Base-by-base conservation (phyloP, 2,329 filamentous ascomycete species). In the Fusarium decemcellulare region DNA sequence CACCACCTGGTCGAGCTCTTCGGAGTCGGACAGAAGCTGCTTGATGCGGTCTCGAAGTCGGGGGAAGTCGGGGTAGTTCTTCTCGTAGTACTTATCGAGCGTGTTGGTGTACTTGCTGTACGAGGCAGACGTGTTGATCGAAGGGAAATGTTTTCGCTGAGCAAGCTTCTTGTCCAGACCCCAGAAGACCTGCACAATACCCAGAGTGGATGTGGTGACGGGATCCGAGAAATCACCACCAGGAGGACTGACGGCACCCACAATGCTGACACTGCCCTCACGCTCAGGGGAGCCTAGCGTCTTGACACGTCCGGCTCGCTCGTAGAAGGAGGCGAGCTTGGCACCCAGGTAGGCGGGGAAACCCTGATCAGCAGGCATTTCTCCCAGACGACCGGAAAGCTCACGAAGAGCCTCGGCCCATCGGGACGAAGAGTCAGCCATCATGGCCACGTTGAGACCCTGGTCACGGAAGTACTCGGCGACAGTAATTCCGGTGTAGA, bases 171-270 rank as follows among this genome's bases (percentile, higher is more conserved):
- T 98, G 87, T 99, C 96, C 53, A 98, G 89, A 88, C 96, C 96
- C 96, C 96, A 99, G 86, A 99, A 99, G 74, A 99, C 96, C 81
- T 99, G 96, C 77, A 99, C 96, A 78, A 99, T 99, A 89, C 93
- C 90, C 50, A 99, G 91, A 18, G 96, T 99, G 72, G 93, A 92
- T 65, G 90, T 93, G 14, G 96, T 99, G 77, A 99, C 96, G 18
- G 96, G 96, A 83, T 99, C 96, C 47, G 96, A 98, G 87, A 98
- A 99, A 86, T 99, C 96, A 89, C 96, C 96, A 85, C 95, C 96
- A 12, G 96, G 96, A 55, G 96, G 96, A 74, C 94, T 97, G 82
- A 99, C 96, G 65, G 96, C 96, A 78, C 95, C 96, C 76, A 99
- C 96, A 76, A 99, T 98, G 80, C 93, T 97, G 84, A 99, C 94